phyloP scores from a whole-genome alignment of 2,329 filamentous ascomycete species.

The Pyricularia sp. region DNA sequence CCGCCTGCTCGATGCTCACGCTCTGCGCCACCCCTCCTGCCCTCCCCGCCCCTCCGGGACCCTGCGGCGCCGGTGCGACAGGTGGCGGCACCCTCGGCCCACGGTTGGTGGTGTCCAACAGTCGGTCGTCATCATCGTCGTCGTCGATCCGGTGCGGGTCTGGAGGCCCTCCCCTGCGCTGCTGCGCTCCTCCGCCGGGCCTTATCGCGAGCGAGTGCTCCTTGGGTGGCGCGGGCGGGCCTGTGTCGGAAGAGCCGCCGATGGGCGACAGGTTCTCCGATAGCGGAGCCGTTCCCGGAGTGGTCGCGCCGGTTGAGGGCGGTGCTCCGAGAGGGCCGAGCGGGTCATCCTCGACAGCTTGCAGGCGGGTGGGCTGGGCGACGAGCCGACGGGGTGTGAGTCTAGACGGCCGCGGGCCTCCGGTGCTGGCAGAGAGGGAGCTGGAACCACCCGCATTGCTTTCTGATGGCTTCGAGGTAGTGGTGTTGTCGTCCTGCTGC shows the following conservation, averaged over 20 bases:
- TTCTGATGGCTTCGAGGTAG: slow-evolving; percentile 7
- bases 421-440: slow-evolving; percentile 13
- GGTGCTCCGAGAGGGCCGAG: slow-evolving; percentile 65
- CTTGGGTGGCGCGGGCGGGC: slow-evolving; percentile 63
- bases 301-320: slow-evolving; percentile 36
- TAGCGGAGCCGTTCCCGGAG: slow-evolving; percentile 15
- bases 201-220: slow-evolving; percentile 49
- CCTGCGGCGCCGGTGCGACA: slow-evolving; percentile 47
- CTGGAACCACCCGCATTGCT: slow-evolving; percentile 14
- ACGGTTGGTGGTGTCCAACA: slow-evolving; percentile 14
- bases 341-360: slow-evolving; percentile 66
- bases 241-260: slow-evolving; percentile 20
- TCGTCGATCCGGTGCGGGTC: slow-evolving; percentile 61
- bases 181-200: slow-evolving; percentile 20
- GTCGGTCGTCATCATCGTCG: slow-evolving; percentile 52
- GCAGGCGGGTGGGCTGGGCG: slow-evolving; percentile 67
- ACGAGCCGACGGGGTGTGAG: slow-evolving; percentile 52
- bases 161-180: slow-evolving; percentile 29
- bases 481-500: neutral
- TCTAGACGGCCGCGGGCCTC: slow-evolving; percentile 31
- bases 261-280: slow-evolving; percentile 18
- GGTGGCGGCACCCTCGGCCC: slow-evolving; percentile 58
- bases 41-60: slow-evolving; percentile 35
- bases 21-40: slow-evolving; percentile 49
- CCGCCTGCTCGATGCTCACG: slow-evolving; percentile 84